These are phyloP conservation scores for Babesia bigemina DNA, from an alignment of 169 alveolate genomes.

Conservation along the genomic window DNA sequence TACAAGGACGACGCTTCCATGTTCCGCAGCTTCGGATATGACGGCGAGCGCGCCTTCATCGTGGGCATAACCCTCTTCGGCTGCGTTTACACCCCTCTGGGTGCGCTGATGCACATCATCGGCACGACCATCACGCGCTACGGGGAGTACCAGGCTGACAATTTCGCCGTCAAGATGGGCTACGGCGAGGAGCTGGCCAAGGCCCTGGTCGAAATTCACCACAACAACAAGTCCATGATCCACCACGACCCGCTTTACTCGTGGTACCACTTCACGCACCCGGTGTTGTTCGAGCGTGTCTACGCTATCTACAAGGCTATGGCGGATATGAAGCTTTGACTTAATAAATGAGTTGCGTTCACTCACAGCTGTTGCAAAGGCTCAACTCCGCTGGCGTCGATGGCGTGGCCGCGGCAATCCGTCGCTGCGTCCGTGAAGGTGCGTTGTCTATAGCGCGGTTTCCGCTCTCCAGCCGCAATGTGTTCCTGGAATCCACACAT, in stretches of 20 bases:
- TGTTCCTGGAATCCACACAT: background rate
- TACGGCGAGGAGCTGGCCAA: constrained; percentile 71
- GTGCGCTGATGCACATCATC: constrained; percentile 60
- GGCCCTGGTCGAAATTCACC: constrained; percentile 71
- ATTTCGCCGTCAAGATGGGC: constrained; percentile 80
- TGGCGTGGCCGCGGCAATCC: constrained; percentile 28
- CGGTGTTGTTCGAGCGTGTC: constrained; percentile 82
- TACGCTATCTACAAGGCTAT: constrained; percentile 70
- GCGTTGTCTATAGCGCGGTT: background rate
- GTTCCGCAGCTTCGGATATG: constrained; percentile 85
- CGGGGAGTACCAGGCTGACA: constrained; percentile 85
- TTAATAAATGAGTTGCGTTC: constrained; percentile 7
- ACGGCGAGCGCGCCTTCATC: constrained; percentile 20
- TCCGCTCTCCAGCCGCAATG: background rate
- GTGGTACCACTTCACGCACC: constrained; percentile 88
- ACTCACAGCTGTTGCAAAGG: constrained; percentile 9
- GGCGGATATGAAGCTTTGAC: constrained; percentile 45
- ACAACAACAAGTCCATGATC: constrained; percentile 39
- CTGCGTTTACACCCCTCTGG: constrained; percentile 25
- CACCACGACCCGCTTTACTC: constrained; percentile 75
- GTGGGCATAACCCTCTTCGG: constrained; percentile 35
- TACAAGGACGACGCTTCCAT: constrained; percentile 75
- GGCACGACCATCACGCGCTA: constrained; percentile 70
- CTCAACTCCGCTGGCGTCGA: background rate
- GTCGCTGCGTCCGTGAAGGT: constrained; percentile 44